Percentiles rank a stretch among this genome's conserved stretches.
Evolutionary conservation across 2,329 filamentous ascomycete species (phyloP).

Genomic region (Amauroascus niger): DNA sequence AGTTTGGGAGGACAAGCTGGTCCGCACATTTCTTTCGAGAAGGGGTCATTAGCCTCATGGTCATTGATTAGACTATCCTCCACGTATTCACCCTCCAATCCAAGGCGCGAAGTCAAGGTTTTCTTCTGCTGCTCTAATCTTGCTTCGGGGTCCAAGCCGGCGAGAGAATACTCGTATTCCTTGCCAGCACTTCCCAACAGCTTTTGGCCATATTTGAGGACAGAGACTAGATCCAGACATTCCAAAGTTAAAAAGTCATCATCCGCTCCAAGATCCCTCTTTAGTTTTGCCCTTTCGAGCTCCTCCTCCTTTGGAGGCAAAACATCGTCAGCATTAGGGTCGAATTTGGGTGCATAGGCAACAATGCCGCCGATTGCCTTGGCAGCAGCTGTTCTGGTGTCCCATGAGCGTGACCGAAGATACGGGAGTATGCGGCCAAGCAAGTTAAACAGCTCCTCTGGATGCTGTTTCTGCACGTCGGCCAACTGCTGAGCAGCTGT

Average conservation of each 20-base stretch:
- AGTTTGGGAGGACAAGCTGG: constrained; percentile 36
- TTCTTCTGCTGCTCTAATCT: constrained; percentile 83
- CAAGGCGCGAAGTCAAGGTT: constrained; percentile 69
- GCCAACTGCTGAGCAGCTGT: constrained; percentile 94
- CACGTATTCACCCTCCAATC: constrained; percentile 71
- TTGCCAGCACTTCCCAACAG: constrained; percentile 71
- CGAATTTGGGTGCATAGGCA: constrained; percentile 74
- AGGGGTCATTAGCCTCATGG: constrained; percentile 44
- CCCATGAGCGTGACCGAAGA: constrained; percentile 90
- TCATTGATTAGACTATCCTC: constrained; percentile 72
- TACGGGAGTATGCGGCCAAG: constrained; percentile 92
- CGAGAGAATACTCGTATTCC: constrained; percentile 74
- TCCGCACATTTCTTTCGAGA: constrained; percentile 28
- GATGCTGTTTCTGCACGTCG: constrained; percentile 96
- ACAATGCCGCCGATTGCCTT: constrained; percentile 92
- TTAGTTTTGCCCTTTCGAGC: constrained; percentile 45
- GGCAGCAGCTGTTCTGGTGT: constrained; percentile 84
- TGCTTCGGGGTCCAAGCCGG: constrained; percentile 67
- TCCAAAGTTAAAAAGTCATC: constrained; percentile 62
- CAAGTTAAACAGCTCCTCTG: constrained; percentile 93
- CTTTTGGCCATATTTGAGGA: constrained; percentile 74
- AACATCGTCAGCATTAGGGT: constrained; percentile 71
- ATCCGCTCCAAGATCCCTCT: constrained; percentile 29
- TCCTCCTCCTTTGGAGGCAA: constrained; percentile 41
- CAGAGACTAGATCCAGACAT: constrained; percentile 64